Evolutionary conservation across 257 asterid species (phyloP), one percentile per base, ranked within the genome.

Genomic region (Schizonepeta tenuifolia): DNA sequence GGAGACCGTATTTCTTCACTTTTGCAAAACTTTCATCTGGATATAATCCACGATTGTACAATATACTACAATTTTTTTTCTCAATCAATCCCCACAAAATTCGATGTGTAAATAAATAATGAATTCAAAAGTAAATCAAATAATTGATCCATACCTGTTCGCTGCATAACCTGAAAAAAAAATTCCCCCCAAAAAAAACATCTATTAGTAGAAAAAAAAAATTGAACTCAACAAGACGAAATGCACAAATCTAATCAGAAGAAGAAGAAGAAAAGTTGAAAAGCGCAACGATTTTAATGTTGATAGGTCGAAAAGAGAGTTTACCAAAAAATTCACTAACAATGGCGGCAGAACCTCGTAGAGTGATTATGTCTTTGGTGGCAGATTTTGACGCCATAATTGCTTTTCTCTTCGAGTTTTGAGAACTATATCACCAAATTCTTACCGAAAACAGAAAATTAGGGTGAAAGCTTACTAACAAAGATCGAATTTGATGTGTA

Each of bases 1-100:
- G 96, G 15, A 93, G 89, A 69, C 98, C 97, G 76, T 91, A 91
- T 77, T 93, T 93, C 82, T 91, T 93, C 46, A 93, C 96, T 73
- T 78, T 93, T 49, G 84, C 88, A 56, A 93, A 93, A 76, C 96
- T 93, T 72, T 93, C 97, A 57, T 85, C 98, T 0, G 97, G 98
- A 77, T 93, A 93, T 67, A 93, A 83, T 46, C 89, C 98, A 15
- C 98, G 89, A 74, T 93, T 93, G 75, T 93, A 93, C 82, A 91
- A 66, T 71, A 91, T 88, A 75, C 96, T 89, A 75, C 7, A 50
- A 64, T 20, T 26, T 49, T 5, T 24, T 12, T 21, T 9, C 78
- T 22, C 77, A 71, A 60, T 77, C 56, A 49, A 77, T 14, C 11
- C 3, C 3, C 36, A 31, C 36, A 31, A 24, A 31, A 31, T 31